Base-by-base conservation (phyloP, 2,329 filamentous ascomycete species). In the Epichloe scottii region DNA sequence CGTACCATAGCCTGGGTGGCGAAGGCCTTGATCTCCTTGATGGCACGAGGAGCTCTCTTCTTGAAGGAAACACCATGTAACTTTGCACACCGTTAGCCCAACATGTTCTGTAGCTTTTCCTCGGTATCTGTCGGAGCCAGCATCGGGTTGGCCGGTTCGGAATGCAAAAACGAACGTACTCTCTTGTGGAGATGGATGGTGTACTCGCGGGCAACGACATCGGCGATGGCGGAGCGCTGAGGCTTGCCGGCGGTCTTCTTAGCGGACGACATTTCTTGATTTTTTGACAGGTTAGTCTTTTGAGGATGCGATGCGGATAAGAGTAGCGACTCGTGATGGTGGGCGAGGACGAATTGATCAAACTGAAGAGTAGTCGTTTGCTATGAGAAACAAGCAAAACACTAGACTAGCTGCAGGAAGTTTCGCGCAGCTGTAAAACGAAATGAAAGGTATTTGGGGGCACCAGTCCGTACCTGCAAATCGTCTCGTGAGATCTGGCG, bases 121-220 rank as follows among this genome's bases (percentile, higher is more conserved):
- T 42, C 8, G 30, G 33, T n/a, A 30, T n/a, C 17, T 21, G 15
- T 39, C 11, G 40, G 45, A 45, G 26, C 26, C 30, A 19, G 19
- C 0, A 37, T 42, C 42, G 52, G 30, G 12, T 34, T 19, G 43
- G 38, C 49, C 58, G 21, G 19, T 42, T 47, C 12, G 17, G 15
- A n/a, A 42, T 42, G 17, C 12, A 40, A 45, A 58, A 55, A 53
- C 51, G 21, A 46, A 69, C 67, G 53, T 69, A 70, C 67, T 60
- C 91, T 87, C 87, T 95, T 97, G 88, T 98, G 93, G 67, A 98
- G 79, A 84, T 98, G 91, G 79, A 98, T 97, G 76, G 93, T 98
- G 85, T 98, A 98, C 82, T 98, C 94, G 82, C 93, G 89, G 68
- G 93, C 85, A 74, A 98, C 91, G 71, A 98, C 94, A 77, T 98